phyloP scores from a whole-genome alignment of 345 rosid genomes.

The Eucalyptus curtisii region DNA sequence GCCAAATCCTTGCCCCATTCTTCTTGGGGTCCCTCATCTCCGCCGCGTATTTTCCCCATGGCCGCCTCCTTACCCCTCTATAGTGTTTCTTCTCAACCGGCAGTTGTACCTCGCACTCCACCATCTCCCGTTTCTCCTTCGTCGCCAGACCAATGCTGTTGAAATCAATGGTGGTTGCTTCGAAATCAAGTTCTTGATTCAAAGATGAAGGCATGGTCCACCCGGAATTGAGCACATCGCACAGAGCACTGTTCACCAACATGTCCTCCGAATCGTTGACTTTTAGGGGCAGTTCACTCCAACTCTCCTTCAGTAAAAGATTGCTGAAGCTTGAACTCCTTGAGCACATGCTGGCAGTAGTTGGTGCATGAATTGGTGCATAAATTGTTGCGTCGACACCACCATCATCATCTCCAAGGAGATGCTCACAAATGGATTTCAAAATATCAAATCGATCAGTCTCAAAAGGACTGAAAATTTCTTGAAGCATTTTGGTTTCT shows the following conservation, averaged over 20 bases:
- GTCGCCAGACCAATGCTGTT: neutral
- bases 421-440: neutral
- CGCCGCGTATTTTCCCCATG: conserved; percentile 35
- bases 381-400: neutral
- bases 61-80: conserved; percentile 35
- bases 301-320: conserved; percentile 12
- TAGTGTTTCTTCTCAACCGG: neutral
- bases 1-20: conserved; percentile 36
- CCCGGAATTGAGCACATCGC: conserved; percentile 16
- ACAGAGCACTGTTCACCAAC: neutral
- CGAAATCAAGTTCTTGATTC: neutral
- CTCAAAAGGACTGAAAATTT: neutral
- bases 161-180: neutral
- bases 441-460: rapidly evolving
- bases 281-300: neutral
- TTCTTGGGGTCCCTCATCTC: conserved; percentile 40
- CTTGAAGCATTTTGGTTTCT: neutral
- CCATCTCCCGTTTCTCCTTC: neutral
- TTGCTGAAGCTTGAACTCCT: conserved; percentile 22
- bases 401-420: neutral
- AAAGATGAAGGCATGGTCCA: conserved; percentile 8
- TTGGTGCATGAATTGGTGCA: neutral
- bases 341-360: neutral
- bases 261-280: neutral
- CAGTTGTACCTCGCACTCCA: neutral